Evolutionary conservation across 202 grass and related monocot genomes (phyloP).

Genomic region (Panicum virgatum): DNA sequence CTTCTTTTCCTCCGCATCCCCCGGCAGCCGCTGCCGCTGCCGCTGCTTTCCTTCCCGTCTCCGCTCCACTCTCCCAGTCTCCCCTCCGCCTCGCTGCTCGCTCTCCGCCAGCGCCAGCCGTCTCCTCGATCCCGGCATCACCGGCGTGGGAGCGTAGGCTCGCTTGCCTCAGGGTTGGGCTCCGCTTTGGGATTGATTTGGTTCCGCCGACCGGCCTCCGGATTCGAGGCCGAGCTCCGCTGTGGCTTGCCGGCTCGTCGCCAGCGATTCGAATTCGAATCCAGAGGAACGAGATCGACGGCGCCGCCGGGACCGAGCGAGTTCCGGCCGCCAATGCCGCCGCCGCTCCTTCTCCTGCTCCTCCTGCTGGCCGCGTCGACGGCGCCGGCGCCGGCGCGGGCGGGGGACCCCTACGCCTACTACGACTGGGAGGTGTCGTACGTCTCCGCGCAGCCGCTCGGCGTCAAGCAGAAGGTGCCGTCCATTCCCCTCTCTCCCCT

Average conservation of each 20-base stretch:
- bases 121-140: background rate
- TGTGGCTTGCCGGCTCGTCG: background rate
- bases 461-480: slow-evolving; percentile 60
- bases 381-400: slow-evolving; percentile 17
- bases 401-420: slow-evolving; percentile 71
- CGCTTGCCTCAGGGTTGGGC: background rate
- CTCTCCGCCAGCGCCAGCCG: background rate
- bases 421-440: slow-evolving; percentile 75
- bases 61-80: background rate
- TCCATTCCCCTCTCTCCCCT: background rate
- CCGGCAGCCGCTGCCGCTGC: background rate
- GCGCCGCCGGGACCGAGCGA: background rate
- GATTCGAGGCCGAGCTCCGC: background rate
- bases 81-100: background rate
- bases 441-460: slow-evolving; percentile 53
- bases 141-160: background rate
- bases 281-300: background rate
- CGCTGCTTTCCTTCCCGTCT: background rate
- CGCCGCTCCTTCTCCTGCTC: background rate
- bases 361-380: background rate
- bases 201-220: background rate
- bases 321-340: slow-evolving; percentile 14
- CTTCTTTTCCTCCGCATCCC: background rate
- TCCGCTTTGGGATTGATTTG: background rate
- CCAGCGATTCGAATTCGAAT: background rate